Base-by-base conservation (phyloP, 352 stramenopile species). In the Globisporangium nunn region DNA sequence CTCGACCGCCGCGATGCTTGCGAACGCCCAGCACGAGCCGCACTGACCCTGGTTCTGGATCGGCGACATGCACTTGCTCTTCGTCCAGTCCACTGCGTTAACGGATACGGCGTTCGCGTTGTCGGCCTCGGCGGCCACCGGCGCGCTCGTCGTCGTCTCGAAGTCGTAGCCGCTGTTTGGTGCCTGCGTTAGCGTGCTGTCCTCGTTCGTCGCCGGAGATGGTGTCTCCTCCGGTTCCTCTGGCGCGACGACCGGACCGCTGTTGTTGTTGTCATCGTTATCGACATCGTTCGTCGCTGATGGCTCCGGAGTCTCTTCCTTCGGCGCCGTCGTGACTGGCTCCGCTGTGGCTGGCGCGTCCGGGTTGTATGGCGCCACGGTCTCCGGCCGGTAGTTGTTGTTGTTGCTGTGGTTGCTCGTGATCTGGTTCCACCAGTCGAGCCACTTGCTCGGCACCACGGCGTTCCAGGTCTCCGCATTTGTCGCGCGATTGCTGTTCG, bases 21-120 rank as follows among this genome's bases (percentile, higher is more conserved):
- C 95, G 72, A 99, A 99, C 2, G 94, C 87, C 96, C 96, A 99
- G 75, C 96, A 99, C 18, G 88, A 96, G 46, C 96, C 94, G 64
- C 96, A 99, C 6, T 86, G 63, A 15, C 93, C 96, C 67, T 99
- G 97, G 71, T 99, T 91, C 53, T 97, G 96, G 33, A 98, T 59
- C 45, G 62, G 51, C 33, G 69, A 65, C n/a, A 85, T 56, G 52
- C 75, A 85, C 11, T n/a, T 28, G 5, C 65, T 70, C 8, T 45
- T 77, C 37, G 63, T 77, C 75, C 71, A 80, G 58, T 80, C 68
- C 0, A 77, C 55, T 3, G 33, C 39, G 14, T 59, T 17, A 2
- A 10, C 10, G 37, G 37, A 43, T 12, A 43, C 63, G 17, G 44
- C 31, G 18, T 23, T 58, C 53, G 39, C 10, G 6, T 41, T 28